A percentile compares a stretch with the other conserved stretches of the same genome.
Evolutionary conservation across 768 basidiomycete species (phyloP).

Genomic region (Punctularia strigosozonata): DNA sequence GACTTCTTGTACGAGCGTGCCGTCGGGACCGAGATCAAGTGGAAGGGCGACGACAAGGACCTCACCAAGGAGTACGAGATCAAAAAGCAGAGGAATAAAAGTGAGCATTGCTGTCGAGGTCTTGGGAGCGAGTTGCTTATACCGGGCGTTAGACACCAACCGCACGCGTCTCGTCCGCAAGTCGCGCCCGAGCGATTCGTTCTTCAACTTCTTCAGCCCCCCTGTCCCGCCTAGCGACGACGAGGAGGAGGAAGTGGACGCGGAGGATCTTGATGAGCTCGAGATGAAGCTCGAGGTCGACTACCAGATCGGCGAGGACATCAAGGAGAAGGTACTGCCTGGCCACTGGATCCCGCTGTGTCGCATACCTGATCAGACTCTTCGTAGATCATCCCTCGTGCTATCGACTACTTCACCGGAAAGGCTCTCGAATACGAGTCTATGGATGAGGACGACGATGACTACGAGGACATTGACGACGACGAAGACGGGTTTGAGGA

Average conservation of each 20-base stretch:
- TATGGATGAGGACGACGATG: slow-evolving; percentile 40
- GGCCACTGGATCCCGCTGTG: neutral
- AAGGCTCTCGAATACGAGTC: slow-evolving; percentile 82
- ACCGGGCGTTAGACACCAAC: slow-evolving; percentile 49
- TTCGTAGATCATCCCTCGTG: slow-evolving; percentile 79
- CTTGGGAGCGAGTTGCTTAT: slow-evolving; percentile 4
- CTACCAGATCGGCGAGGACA: slow-evolving; percentile 96
- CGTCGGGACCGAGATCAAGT: slow-evolving; percentile 83
- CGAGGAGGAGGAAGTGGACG: slow-evolving; percentile 65
- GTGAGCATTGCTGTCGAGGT: slow-evolving; percentile 26
- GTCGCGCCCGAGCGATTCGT: slow-evolving; percentile 83
- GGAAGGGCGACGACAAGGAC: slow-evolving; percentile 99
- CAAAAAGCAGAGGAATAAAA: slow-evolving; percentile 99
- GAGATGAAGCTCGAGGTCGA: slow-evolving; percentile 93
- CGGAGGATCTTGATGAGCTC: slow-evolving; percentile 79
- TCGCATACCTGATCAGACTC: slow-evolving; percentile 4
- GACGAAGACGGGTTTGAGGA: slow-evolving; percentile 46
- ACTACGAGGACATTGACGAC: slow-evolving; percentile 46
- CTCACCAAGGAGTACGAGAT: slow-evolving; percentile 96
- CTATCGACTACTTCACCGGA: slow-evolving; percentile 95
- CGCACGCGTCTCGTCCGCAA: slow-evolving; percentile 77
- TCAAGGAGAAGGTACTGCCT: slow-evolving; percentile 81
- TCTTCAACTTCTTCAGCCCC: slow-evolving; percentile 98
- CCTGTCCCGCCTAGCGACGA: slow-evolving; percentile 63
- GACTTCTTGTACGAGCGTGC: slow-evolving; percentile 96